Conservation (phyloP, 2,329 filamentous ascomycete species). For the Fusarium chaquense region DNA sequence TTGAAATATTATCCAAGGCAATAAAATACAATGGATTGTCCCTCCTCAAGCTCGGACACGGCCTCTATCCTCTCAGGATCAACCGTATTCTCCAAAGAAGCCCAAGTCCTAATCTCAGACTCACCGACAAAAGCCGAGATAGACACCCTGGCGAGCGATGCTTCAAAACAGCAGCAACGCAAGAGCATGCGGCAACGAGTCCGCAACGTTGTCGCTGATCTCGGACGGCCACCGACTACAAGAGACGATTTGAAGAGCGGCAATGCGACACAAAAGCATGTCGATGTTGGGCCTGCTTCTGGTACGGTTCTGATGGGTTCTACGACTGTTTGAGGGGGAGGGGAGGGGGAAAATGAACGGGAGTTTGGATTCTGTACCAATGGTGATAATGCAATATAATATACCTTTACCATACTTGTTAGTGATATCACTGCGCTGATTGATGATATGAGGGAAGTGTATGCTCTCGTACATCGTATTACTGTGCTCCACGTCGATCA, state of each 20-base stretch:
- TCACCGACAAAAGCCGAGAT: slow-evolving; percentile 24
- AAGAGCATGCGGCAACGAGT: slow-evolving; percentile 51
- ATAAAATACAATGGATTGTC: slow-evolving; percentile 40
- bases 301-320: slow-evolving; percentile 43
- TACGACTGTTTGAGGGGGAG: slow-evolving; percentile 30
- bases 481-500: background rate
- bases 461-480: slow-evolving; percentile 7
- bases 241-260: slow-evolving; percentile 52
- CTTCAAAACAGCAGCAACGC: slow-evolving; percentile 37
- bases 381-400: background rate
- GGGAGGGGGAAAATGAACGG: background rate
- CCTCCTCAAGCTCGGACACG: slow-evolving; percentile 48
- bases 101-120: slow-evolving; percentile 6
- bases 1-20: background rate
- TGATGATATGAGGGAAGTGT: background rate
- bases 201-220: slow-evolving; percentile 51
- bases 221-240: slow-evolving; percentile 51
- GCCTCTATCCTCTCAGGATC: slow-evolving; percentile 50
- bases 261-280: slow-evolving; percentile 47
- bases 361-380: background rate
- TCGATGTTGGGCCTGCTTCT: slow-evolving; percentile 47
- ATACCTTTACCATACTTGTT: background rate
- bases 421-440: background rate
- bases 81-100: slow-evolving; percentile 49
- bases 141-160: background rate